Percentiles rank a stretch among this genome's conserved stretches.
Evolutionary conservation across 257 asterid genomes (phyloP).

Genomic region (Agastache rugosa): DNA sequence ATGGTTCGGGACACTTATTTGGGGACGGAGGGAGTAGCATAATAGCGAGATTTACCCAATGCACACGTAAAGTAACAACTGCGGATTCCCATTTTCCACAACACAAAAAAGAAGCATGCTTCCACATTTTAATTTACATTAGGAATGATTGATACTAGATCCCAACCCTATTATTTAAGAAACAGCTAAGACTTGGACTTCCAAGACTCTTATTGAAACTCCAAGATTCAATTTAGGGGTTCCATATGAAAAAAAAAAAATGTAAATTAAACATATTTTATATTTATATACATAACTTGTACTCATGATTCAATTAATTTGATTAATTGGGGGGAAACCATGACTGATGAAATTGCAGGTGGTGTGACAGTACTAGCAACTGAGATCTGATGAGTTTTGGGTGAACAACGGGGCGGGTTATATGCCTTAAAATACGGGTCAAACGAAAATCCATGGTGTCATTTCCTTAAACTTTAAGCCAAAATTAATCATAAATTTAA

Average conservation of each 20-base stretch:
- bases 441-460: constrained; percentile 63
- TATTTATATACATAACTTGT: neutral
- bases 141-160: too few relatives aligned
- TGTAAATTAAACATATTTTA: neutral
- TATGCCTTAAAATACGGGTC: constrained; percentile 66
- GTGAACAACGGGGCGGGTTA: constrained; percentile 49
- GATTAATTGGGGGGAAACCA: constrained; percentile 26
- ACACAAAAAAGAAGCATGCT: too few relatives aligned
- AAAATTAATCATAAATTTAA: constrained; percentile 41
- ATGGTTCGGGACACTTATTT: too few relatives aligned
- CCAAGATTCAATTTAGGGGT: constrained; percentile 34
- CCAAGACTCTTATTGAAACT: constrained; percentile 39
- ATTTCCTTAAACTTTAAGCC: constrained; percentile 63
- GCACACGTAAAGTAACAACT: too few relatives aligned
- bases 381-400: constrained; percentile 16
- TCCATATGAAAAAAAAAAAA: constrained; percentile 25
- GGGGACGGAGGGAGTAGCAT: too few relatives aligned
- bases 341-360: neutral
- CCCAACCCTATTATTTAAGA: neutral
- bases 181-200: constrained; percentile 45
- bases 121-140: too few relatives aligned
- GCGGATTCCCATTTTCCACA: too few relatives aligned
- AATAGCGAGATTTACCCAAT: too few relatives aligned
- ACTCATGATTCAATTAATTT: constrained; percentile 1
- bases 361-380: neutral